A percentile compares a stretch with the other conserved stretches of the same genome.
phyloP scores from a whole-genome alignment of 306 rosid species.

The Lotus japonicus region DNA sequence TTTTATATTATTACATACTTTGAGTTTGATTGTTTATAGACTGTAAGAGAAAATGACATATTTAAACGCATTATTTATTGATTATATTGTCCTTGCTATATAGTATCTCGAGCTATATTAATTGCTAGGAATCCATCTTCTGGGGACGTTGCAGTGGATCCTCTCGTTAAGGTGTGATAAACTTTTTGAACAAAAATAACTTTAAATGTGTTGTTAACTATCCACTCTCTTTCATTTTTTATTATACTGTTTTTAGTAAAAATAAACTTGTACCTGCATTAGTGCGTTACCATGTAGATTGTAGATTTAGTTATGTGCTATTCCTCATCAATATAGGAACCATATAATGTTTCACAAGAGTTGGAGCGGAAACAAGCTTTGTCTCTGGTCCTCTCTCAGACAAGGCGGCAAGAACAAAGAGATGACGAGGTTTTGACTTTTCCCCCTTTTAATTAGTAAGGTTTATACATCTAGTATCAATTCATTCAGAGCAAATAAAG shows the following conservation, averaged over 20 bases:
- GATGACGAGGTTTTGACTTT: conserved; percentile 68
- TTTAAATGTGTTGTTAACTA: conserved; percentile 11
- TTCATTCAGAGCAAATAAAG: conserved; percentile 3
- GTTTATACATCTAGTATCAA: neutral
- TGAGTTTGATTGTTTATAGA: conserved; percentile 1
- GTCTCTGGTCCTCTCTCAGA: conserved; percentile 90
- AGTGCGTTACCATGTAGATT: neutral
- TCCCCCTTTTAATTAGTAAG: neutral
- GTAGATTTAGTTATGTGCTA: neutral
- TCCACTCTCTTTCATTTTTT: neutral
- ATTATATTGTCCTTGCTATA: conserved; percentile 6
- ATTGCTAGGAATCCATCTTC: conserved; percentile 63
- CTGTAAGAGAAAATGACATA: neutral
- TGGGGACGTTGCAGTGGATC: conserved; percentile 55
- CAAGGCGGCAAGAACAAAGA: conserved; percentile 79
- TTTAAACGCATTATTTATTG: conserved; percentile 5
- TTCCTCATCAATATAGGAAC: conserved; percentile 49
- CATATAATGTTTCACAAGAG: conserved; percentile 71
- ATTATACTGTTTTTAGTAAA: neutral
- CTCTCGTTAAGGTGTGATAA: conserved; percentile 63
- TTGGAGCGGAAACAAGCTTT: conserved; percentile 75
- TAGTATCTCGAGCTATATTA: conserved; percentile 59
- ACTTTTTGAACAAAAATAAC: neutral
- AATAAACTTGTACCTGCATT: neutral
- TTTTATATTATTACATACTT: neutral